Conservation (phyloP, 768 basidiomycete genomes). For the Amanita subjunquillea region DNA sequence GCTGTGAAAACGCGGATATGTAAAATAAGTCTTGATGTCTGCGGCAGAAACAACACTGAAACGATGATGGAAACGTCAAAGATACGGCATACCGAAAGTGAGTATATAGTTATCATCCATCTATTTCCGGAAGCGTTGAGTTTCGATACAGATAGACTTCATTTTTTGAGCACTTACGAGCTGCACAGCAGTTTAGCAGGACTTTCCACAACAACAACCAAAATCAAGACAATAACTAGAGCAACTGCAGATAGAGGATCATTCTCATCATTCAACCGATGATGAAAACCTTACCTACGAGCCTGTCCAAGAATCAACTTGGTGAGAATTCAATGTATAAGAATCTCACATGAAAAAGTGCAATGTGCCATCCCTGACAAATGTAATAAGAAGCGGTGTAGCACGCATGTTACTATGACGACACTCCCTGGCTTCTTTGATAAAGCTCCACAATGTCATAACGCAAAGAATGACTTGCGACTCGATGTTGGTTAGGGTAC, state of each 20-base stretch:
- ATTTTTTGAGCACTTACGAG: background rate
- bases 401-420: background rate
- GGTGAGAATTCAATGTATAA: background rate
- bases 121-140: background rate
- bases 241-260: no score
- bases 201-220: background rate
- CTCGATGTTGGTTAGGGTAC: background rate
- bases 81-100: background rate
- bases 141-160: no score
- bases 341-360: background rate
- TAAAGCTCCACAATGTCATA: background rate
- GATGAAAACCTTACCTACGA: background rate
- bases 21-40: conserved; percentile 1
- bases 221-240: no score
- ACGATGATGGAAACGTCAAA: no score
- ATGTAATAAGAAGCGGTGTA: background rate
- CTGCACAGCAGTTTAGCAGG: background rate
- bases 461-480: background rate
- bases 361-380: background rate
- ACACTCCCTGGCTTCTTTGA: no score
- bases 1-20: background rate
- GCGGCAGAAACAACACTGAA: no score
- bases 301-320: background rate
- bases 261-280: no score
- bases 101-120: background rate